A percentile compares a stretch with the other conserved stretches of the same genome.
phyloP scores from a whole-genome alignment of 352 stramenopile genomes.

The Phytophthora sojae region DNA sequence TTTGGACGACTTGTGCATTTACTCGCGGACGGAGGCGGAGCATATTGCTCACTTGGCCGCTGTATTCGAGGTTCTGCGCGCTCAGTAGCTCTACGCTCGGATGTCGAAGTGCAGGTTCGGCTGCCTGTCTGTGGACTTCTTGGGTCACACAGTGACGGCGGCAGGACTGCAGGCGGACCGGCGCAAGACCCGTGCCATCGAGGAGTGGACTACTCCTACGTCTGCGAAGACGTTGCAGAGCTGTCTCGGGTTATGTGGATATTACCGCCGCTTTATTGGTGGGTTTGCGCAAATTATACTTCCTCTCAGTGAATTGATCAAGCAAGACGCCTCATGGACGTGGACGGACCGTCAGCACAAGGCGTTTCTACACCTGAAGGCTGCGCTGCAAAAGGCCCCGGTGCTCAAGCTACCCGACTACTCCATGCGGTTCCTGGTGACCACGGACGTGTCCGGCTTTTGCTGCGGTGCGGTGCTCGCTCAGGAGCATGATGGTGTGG shows the following conservation, averaged over 20 bases:
- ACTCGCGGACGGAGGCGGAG: constrained; percentile 13
- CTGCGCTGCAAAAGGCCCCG: constrained; percentile 30
- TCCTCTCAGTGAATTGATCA: constrained; percentile 30
- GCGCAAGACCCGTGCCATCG: constrained; percentile 35
- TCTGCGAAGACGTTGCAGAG: constrained; percentile 29
- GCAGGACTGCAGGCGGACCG: constrained; percentile 25
- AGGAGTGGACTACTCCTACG: constrained; percentile 11
- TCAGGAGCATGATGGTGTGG: background rate
- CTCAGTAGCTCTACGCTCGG: constrained; percentile 31
- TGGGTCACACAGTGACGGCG: constrained; percentile 32
- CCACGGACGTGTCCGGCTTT: background rate
- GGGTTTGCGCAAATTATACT: constrained; percentile 24
- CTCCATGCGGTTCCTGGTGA: background rate
- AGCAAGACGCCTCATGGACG: constrained; percentile 26
- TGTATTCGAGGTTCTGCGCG: constrained; percentile 33
- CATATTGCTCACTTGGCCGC: constrained; percentile 28
- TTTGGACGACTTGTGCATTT: constrained; percentile 43
- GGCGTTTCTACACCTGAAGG: constrained; percentile 31
- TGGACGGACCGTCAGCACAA: constrained; percentile 22
- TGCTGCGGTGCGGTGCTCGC: background rate
- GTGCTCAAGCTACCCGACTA: constrained; percentile 36
- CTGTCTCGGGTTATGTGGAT: constrained; percentile 38
- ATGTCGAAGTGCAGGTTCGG: constrained; percentile 36
- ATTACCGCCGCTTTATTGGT: constrained; percentile 42
- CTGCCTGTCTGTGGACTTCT: constrained; percentile 22